Evolutionary conservation across 805 yeast species (phyloP).

Genomic region (Jamesozyma gamospora): DNA sequence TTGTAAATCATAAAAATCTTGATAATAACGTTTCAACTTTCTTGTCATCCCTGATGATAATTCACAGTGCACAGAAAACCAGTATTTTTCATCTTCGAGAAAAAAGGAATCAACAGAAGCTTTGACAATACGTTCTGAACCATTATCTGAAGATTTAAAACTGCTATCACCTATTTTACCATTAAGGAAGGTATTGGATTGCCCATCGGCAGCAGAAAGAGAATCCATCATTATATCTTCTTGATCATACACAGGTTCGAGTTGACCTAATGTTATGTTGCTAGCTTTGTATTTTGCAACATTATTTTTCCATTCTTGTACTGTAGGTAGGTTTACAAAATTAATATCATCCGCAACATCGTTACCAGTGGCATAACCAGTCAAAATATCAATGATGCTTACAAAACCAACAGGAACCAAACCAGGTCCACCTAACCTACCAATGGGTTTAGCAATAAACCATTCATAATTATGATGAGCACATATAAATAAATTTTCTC

Average conservation of each 20-base stretch:
- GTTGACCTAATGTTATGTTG: constrained; percentile 61
- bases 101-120: constrained; percentile 75
- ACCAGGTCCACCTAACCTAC: constrained; percentile 94
- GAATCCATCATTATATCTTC: not conserved
- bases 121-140: constrained; percentile 19
- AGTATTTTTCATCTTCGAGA: constrained; percentile 76
- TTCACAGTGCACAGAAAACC: constrained; percentile 67
- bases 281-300: constrained; percentile 90
- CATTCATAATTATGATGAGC: constrained; percentile 96
- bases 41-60: constrained; percentile 60
- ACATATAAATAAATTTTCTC: constrained; percentile 84
- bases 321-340: constrained; percentile 71
- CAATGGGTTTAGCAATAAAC: constrained; percentile 96
- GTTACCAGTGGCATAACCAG: constrained; percentile 49
- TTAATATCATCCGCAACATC: constrained; percentile 49
- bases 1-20: constrained; percentile 92
- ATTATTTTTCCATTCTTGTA: constrained; percentile 88
- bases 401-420: constrained; percentile 87
- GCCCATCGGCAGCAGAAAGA: not conserved
- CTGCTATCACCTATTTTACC: not conserved
- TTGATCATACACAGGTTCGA: constrained; percentile 30
- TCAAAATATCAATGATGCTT: constrained; percentile 67
- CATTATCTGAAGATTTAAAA: constrained; percentile 1
- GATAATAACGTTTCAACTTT: constrained; percentile 78
- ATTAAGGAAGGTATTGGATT: not conserved